phyloP scores from a whole-genome alignment of 192 early-diverging fungal species.

The Paraglomus occultum region DNA sequence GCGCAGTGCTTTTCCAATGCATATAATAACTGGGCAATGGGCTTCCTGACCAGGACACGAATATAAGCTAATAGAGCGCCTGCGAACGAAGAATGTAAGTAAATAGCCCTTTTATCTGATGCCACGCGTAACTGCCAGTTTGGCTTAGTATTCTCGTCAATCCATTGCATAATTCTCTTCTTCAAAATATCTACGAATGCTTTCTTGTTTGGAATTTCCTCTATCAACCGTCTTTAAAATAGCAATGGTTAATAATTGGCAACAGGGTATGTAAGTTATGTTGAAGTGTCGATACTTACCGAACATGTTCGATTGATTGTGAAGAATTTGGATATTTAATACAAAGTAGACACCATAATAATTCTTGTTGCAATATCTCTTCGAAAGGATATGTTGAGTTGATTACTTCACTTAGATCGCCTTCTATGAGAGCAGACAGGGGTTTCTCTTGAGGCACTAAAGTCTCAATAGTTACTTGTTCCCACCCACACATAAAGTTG shows the following conservation, averaged over 20 bases:
- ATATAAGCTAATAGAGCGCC: constrained; percentile 9
- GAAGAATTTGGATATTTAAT: constrained; percentile 22
- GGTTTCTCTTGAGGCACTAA: constrained; percentile 5
- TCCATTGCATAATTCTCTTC: constrained; percentile 5
- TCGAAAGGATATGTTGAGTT: constrained; percentile 24
- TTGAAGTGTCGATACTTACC: background rate
- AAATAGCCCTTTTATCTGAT: constrained; percentile 23
- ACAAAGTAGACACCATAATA: constrained; percentile 26
- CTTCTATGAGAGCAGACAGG: constrained; percentile 15
- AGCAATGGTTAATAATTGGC: background rate
- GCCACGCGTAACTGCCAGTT: constrained; percentile 25
- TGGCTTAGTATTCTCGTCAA: background rate
- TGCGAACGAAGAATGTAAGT: constrained; percentile 28
- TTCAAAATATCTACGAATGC: background rate
- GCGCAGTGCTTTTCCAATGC: constrained; percentile 16
- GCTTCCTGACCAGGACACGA: constrained; percentile 18
- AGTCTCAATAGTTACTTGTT: constrained; percentile 25
- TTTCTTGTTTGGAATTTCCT: constrained; percentile 10
- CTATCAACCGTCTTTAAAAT: background rate
- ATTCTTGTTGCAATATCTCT: constrained; percentile 21
- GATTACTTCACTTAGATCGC: background rate
- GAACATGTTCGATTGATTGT: constrained; percentile 19
- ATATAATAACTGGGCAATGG: constrained; percentile 20
- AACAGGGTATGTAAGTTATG: no score
- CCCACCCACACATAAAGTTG: constrained; percentile 30